Evolutionary conservation across 768 basidiomycete species (phyloP).

Genomic region (Filobasidium wieringae): DNA sequence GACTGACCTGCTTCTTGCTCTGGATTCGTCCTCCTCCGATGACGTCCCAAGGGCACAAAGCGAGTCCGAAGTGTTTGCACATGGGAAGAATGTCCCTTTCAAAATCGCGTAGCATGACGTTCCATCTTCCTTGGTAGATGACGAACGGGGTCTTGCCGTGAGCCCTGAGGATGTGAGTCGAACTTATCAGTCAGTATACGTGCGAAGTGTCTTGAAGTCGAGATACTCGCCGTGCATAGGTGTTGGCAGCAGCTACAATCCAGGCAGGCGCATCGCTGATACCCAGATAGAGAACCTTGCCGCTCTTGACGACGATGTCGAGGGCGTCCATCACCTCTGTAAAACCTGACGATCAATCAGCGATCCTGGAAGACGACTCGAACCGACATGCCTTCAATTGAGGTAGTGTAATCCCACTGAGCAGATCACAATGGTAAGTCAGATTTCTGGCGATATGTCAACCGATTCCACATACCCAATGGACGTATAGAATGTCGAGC

Average conservation of each 20-base stretch:
- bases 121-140: slow-evolving; percentile 40
- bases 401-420: slow-evolving; percentile 22
- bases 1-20: slow-evolving; percentile 13
- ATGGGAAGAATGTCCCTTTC: slow-evolving; percentile 43
- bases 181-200: neutral
- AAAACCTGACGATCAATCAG: too few relatives aligned
- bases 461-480: slow-evolving; percentile 12
- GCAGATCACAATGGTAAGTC: neutral
- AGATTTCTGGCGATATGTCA: neutral
- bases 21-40: slow-evolving; percentile 16
- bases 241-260: slow-evolving; percentile 22
- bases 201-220: neutral
- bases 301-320: slow-evolving; percentile 14
- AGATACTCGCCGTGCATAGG: slow-evolving; percentile 12
- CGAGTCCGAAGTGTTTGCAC: slow-evolving; percentile 34
- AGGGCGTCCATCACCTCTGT: slow-evolving; percentile 23
- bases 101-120: slow-evolving; percentile 38
- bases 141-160: slow-evolving; percentile 27
- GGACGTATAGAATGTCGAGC: slow-evolving; percentile 25
- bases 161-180: neutral
- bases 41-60: slow-evolving; percentile 17
- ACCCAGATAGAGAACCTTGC: slow-evolving; percentile 27
- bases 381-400: too few relatives aligned
- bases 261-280: slow-evolving; percentile 24
- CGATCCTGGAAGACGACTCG: too few relatives aligned